Evolutionary conservation across 768 basidiomycete species (phyloP).

Genomic region (Trametes cingulata): DNA sequence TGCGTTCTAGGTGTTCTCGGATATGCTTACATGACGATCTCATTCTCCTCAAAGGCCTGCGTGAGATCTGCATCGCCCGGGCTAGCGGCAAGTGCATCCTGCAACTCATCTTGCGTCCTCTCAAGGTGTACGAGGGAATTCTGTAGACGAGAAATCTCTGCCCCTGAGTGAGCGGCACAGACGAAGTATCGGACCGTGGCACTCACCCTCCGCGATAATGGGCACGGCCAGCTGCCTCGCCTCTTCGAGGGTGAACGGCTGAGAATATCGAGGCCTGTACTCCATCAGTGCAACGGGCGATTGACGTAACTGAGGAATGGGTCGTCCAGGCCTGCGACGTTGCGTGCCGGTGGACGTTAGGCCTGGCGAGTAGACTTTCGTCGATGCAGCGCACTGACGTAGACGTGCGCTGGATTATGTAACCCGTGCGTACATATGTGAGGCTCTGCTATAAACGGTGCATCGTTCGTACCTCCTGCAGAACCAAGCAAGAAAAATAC

Average conservation of each 20-base stretch:
- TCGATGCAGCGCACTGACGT: background rate
- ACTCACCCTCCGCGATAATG: conserved; percentile 69
- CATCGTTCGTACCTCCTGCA: background rate
- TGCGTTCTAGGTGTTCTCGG: background rate
- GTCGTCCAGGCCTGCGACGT: too few species aligned
- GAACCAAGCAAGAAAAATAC: background rate
- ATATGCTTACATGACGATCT: conserved; percentile 60
- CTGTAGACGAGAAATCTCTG: conserved; percentile 76
- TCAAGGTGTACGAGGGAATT: conserved; percentile 67
- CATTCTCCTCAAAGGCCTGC: conserved; percentile 70
- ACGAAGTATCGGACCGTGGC: background rate
- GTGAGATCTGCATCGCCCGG: conserved; percentile 55
- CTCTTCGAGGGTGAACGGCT: conserved; percentile 73
- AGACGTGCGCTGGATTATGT: conserved; percentile 12
- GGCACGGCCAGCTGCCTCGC: conserved; percentile 64
- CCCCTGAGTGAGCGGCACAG: background rate
- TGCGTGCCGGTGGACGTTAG: too few species aligned
- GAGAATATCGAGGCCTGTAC: conserved; percentile 63
- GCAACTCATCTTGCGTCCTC: conserved; percentile 60
- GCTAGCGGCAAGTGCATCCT: conserved; percentile 43
- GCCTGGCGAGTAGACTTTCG: too few species aligned
- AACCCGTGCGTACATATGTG: conserved; percentile 13
- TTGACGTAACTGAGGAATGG: background rate
- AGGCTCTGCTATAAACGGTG: background rate
- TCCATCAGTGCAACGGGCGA: conserved; percentile 46